Percentiles rank a stretch among this genome's conserved stretches.
Conservation (phyloP, 108 stramenopile genomes). For the Heterococcus sp. region DNA sequence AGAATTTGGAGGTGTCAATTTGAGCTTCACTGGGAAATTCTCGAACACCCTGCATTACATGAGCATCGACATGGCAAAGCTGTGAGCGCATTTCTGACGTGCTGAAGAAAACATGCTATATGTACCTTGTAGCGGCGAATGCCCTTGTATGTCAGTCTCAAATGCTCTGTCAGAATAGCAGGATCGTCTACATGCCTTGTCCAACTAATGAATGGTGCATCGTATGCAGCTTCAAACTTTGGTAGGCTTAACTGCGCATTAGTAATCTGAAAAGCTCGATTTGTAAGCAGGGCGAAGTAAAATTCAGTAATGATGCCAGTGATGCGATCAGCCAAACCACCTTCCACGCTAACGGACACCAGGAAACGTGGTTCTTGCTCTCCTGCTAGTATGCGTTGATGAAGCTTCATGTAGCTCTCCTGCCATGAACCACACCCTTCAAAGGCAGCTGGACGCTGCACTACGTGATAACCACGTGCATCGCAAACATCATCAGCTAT, state of each 20-base stretch:
- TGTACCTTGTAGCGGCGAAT: background rate
- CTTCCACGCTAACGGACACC: background rate
- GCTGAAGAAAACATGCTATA: no score
- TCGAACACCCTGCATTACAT: background rate
- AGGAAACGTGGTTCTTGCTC: conserved; percentile 2
- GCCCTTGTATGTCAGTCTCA: background rate
- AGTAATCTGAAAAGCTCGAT: background rate
- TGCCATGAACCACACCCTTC: background rate
- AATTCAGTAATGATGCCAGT: background rate
- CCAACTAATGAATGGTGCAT: conserved; percentile 11
- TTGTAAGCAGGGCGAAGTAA: background rate
- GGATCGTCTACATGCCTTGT: conserved; percentile 3
- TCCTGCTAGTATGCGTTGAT: conserved; percentile 1
- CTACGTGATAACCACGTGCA: no score
- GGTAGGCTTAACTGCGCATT: background rate
- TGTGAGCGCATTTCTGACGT: no score
- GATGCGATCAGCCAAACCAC: conserved; percentile 3
- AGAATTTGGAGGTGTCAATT: background rate
- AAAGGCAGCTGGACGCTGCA: background rate
- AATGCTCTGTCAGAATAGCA: conserved; percentile 1
- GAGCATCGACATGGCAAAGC: background rate
- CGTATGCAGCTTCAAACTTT: background rate
- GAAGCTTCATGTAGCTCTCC: background rate
- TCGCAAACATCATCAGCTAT: no score
- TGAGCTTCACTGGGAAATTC: background rate